A percentile compares a stretch with the other conserved stretches of the same genome.
These are phyloP conservation scores for Nitzschia sp. DNA, from an alignment of 108 stramenopile genomes.

Conservation along the genomic window DNA sequence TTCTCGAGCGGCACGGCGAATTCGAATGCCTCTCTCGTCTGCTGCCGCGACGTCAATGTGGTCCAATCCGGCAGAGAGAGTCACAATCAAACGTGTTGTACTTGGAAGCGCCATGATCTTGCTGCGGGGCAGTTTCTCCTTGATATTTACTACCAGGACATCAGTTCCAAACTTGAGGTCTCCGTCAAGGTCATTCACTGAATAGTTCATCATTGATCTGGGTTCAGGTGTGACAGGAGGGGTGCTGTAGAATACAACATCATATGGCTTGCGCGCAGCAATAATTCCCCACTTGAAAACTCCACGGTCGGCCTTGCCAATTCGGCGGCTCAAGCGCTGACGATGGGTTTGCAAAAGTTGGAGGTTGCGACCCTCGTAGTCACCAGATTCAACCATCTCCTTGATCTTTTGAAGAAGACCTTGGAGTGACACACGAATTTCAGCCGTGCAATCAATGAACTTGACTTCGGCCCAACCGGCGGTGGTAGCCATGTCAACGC, in stretches of 20 bases:
- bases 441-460: slow-evolving; percentile 51
- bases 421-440: slow-evolving; percentile 52
- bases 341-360: slow-evolving; percentile 43
- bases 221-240: slow-evolving; percentile 43
- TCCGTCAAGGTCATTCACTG: slow-evolving; percentile 31
- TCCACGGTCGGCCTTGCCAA: slow-evolving; percentile 55
- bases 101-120: slow-evolving; percentile 50
- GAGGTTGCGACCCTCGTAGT: slow-evolving; percentile 24
- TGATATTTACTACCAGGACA: slow-evolving; percentile 55
- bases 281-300: slow-evolving; percentile 64
- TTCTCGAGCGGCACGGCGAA: slow-evolving; percentile 50
- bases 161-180: slow-evolving; percentile 30
- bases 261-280: slow-evolving; percentile 49
- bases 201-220: slow-evolving; percentile 26
- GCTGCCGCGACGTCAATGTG: slow-evolving; percentile 59
- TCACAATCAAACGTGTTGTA: slow-evolving; percentile 45
- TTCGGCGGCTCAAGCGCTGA: slow-evolving; percentile 40
- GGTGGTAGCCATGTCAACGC: slow-evolving; percentile 25
- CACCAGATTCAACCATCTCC: slow-evolving; percentile 37
- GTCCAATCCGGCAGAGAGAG: slow-evolving; percentile 61
- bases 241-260: slow-evolving; percentile 36
- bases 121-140: slow-evolving; percentile 37
- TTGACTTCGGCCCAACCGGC: slow-evolving; percentile 54
- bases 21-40: slow-evolving; percentile 44
- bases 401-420: slow-evolving; percentile 55